phyloP scores from a whole-genome alignment of 2,329 filamentous ascomycete species.

The Furcasterigmium sp. region DNA sequence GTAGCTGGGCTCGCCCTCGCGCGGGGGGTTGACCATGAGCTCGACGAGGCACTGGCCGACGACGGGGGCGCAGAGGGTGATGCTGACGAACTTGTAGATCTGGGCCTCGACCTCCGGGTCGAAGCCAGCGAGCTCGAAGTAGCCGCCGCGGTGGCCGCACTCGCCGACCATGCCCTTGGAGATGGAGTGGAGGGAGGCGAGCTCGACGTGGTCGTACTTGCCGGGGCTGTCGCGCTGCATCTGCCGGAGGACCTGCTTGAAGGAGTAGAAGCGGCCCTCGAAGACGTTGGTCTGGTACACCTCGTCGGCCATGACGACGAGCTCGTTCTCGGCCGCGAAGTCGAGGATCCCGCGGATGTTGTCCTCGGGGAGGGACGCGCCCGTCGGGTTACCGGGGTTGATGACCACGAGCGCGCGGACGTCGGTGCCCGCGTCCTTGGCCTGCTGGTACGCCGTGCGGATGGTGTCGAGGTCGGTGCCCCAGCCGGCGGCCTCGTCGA shows the following conservation, averaged over 20 bases:
- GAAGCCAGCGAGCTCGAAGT: slow-evolving; percentile 94
- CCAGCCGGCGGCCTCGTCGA: slow-evolving; percentile 84
- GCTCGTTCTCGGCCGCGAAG: slow-evolving; percentile 75
- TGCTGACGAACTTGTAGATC: slow-evolving; percentile 98
- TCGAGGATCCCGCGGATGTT: slow-evolving; percentile 84
- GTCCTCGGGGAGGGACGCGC: slow-evolving; percentile 71
- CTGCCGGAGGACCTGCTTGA: slow-evolving; percentile 82
- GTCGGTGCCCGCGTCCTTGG: slow-evolving; percentile 71
- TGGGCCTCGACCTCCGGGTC: slow-evolving; percentile 79
- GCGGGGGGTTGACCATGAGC: slow-evolving; percentile 95
- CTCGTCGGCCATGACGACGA: slow-evolving; percentile 92
- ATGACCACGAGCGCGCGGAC: slow-evolving; percentile 94
- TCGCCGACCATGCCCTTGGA: slow-evolving; percentile 99
- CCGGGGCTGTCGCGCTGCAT: slow-evolving; percentile 71
- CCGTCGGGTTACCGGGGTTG: slow-evolving; percentile 97
- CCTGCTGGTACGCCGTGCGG: slow-evolving; percentile 66
- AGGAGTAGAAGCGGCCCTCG: slow-evolving; percentile 86
- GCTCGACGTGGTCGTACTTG: slow-evolving; percentile 79
- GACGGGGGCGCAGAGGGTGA: slow-evolving; percentile 93
- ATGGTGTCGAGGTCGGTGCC: slow-evolving; percentile 81
- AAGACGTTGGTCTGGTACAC: slow-evolving; percentile 99
- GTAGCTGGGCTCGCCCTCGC: slow-evolving; percentile 75
- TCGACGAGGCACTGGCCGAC: slow-evolving; percentile 95
- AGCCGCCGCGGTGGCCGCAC: slow-evolving; percentile 94
- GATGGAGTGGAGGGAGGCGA: slow-evolving; percentile 86